These are phyloP conservation scores for Salvia hispanica DNA, from an alignment of 257 asterid genomes.

Conservation along the genomic window DNA sequence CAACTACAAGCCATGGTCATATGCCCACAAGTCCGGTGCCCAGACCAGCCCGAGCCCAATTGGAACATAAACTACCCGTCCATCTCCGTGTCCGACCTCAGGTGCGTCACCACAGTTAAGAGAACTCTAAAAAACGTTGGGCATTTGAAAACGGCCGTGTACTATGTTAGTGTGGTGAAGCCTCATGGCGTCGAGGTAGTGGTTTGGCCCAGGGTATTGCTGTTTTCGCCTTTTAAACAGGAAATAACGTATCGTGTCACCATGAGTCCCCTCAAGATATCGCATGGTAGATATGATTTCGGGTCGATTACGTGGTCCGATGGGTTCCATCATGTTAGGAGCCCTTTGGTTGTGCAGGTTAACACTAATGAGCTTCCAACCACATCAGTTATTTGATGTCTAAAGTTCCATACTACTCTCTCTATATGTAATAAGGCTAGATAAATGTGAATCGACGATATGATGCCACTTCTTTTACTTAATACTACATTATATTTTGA, in stretches of 20 bases:
- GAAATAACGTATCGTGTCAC: conserved; percentile 47
- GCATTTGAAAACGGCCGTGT: conserved; percentile 34
- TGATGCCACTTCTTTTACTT: too few relatives aligned
- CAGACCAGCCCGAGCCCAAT: conserved; percentile 18
- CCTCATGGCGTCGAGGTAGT: conserved; percentile 58
- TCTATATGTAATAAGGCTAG: too few relatives aligned
- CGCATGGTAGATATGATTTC: conserved; percentile 48
- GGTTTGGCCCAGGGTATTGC: conserved; percentile 42
- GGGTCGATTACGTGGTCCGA: conserved; percentile 67
- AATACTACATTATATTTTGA: too few relatives aligned
- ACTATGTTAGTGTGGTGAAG: conserved; percentile 40
- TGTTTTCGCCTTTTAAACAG: conserved; percentile 46
- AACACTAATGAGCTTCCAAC: conserved; percentile 23
- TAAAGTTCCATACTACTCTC: neutral
- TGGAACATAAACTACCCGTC: conserved; percentile 55
- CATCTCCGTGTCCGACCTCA: conserved; percentile 44
- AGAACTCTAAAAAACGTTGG: conserved; percentile 44
- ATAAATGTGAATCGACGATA: too few relatives aligned
- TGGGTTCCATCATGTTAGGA: conserved; percentile 55
- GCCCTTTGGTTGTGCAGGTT: conserved; percentile 59
- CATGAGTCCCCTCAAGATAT: conserved; percentile 40
- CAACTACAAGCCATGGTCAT: conserved; percentile 39
- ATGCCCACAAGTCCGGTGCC: conserved; percentile 34
- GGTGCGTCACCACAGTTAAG: conserved; percentile 35
- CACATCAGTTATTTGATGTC: neutral